These are phyloP conservation scores for Boletus semigastroideus DNA, from an alignment of 1,284 basidiomycete genomes.

Conservation along the genomic window DNA sequence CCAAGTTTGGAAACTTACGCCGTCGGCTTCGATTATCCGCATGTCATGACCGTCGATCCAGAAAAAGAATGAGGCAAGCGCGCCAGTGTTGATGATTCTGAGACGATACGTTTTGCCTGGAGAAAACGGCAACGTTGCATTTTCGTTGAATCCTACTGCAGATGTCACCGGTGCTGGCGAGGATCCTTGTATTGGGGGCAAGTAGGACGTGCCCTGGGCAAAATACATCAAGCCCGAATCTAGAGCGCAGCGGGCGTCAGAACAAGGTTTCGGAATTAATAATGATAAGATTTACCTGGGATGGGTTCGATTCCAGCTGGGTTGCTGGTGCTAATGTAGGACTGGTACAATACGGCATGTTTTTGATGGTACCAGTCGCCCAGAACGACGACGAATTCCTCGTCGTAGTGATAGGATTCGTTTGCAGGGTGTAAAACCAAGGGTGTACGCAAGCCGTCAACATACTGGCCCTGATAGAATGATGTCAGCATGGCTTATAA, in stretches of 20 bases:
- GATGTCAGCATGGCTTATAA: not conserved
- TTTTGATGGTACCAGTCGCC: slow-evolving; percentile 86
- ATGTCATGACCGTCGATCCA: slow-evolving; percentile 93
- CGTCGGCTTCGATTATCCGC: slow-evolving; percentile 87
- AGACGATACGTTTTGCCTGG: slow-evolving; percentile 79
- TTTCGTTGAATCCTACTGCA: slow-evolving; percentile 80
- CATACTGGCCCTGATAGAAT: slow-evolving; percentile 71
- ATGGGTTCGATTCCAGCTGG: slow-evolving; percentile 88
- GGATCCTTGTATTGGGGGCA: slow-evolving; percentile 56
- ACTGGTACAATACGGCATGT: slow-evolving; percentile 60
- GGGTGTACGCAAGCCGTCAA: slow-evolving; percentile 82
- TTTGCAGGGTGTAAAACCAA: slow-evolving; percentile 68
- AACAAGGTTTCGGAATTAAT: not conserved
- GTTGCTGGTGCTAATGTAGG: slow-evolving; percentile 76
- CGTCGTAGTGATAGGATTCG: slow-evolving; percentile 79
- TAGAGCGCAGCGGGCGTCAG: slow-evolving; percentile 25
- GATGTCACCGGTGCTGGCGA: slow-evolving; percentile 47
- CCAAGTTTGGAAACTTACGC: slow-evolving; percentile 46
- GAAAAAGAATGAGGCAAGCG: slow-evolving; percentile 76
- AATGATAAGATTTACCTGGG: slow-evolving; percentile 50
- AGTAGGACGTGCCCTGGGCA: slow-evolving; percentile 70
- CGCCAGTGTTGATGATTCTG: slow-evolving; percentile 78
- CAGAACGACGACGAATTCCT: slow-evolving; percentile 85
- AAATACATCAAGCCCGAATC: slow-evolving; percentile 87
- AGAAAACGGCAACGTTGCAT: slow-evolving; percentile 81